Percentiles rank a stretch among this genome's conserved stretches.
These are phyloP conservation scores for Pseudomassariella vexata DNA, from an alignment of 2,329 filamentous ascomycete genomes.

Conservation along the genomic window DNA sequence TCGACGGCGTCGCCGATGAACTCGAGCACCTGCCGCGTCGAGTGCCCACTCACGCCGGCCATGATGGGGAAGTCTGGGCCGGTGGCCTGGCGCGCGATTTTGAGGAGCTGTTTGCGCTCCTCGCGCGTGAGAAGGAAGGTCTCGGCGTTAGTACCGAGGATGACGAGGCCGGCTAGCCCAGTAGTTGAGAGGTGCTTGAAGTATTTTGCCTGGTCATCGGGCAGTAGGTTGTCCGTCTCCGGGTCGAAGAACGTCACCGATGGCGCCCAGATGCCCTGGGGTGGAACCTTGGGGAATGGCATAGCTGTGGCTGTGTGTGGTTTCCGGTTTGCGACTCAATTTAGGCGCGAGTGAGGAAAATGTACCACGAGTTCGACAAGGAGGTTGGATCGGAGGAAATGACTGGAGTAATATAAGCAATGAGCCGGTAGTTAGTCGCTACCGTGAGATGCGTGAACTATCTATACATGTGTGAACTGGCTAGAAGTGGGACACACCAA, in stretches of 20 bases:
- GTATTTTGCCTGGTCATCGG: constrained; percentile 39
- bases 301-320: too few relatives aligned
- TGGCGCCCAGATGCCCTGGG: constrained; percentile 39
- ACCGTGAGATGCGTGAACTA: too few relatives aligned
- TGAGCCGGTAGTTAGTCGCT: too few relatives aligned
- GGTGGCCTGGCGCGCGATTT: constrained; percentile 47
- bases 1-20: constrained; percentile 51
- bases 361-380: too few relatives aligned
- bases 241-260: constrained; percentile 49
- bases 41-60: constrained; percentile 59
- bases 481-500: too few relatives aligned
- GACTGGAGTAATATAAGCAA: too few relatives aligned
- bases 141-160: constrained; percentile 28
- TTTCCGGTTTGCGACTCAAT: too few relatives aligned
- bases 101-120: constrained; percentile 51
- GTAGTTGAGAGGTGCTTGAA: constrained; percentile 40
- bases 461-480: too few relatives aligned
- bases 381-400: too few relatives aligned
- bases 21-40: constrained; percentile 57
- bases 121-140: constrained; percentile 48
- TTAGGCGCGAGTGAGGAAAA: too few relatives aligned
- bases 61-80: constrained; percentile 52
- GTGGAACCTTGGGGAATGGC: constrained; percentile 22
- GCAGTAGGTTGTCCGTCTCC: constrained; percentile 38
- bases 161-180: constrained; percentile 25